Percentiles rank a stretch among this genome's conserved stretches.
phyloP scores from a whole-genome alignment of 345 rosid species.

The Odontarrhena argentea region DNA sequence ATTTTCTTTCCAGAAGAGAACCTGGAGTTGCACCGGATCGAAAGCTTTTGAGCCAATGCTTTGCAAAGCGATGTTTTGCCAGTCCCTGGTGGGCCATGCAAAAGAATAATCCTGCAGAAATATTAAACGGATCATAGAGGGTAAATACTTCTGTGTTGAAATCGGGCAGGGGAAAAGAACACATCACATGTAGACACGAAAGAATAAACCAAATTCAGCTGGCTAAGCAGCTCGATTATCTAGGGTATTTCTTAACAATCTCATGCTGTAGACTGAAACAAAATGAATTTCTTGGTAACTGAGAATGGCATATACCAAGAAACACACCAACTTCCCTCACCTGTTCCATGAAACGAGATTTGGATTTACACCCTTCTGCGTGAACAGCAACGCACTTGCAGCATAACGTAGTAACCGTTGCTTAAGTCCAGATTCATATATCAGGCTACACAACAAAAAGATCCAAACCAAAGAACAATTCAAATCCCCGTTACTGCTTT shows the following conservation, averaged over 20 bases:
- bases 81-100: conserved; percentile 99
- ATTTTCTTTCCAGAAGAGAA: conserved; percentile 32
- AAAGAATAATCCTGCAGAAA: conserved; percentile 77
- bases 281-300: not conserved
- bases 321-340: conserved; percentile 44
- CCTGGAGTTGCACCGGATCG: conserved; percentile 87
- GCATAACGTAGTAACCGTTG: conserved; percentile 87
- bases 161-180: not conserved
- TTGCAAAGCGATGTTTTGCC: conserved; percentile 97
- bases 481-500: conserved; percentile 2
- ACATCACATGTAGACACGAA: conserved; percentile 1
- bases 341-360: conserved; percentile 95
- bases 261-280: conserved; percentile 2
- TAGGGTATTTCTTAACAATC: not conserved
- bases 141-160: not conserved
- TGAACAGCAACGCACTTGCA: conserved; percentile 87
- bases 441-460: conserved; percentile 64
- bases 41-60: conserved; percentile 95
- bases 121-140: conserved; percentile 4
- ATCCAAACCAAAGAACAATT: conserved; percentile 15
- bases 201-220: conserved; percentile 19
- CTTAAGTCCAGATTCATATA: conserved; percentile 92
- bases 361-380: conserved; percentile 89
- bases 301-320: not conserved
- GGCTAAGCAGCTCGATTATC: conserved; percentile 10